Evolutionary conservation across 768 basidiomycete species (phyloP).

Genomic region (Rhizopogon vesiculosus): DNA sequence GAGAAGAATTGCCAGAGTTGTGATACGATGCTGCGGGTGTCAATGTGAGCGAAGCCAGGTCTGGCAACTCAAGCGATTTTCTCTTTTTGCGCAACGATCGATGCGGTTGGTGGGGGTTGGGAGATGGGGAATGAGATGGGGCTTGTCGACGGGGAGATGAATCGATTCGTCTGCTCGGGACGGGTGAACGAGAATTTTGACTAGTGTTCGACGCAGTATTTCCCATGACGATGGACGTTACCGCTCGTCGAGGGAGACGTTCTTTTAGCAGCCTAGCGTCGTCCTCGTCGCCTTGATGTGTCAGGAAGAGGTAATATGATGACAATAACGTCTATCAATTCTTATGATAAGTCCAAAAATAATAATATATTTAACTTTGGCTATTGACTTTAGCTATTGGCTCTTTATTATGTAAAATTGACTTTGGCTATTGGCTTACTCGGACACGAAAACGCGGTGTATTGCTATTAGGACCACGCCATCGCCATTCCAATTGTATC

Average conservation of each 20-base stretch:
- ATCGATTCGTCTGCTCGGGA: slow-evolving; percentile 22
- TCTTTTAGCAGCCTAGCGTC: slow-evolving; percentile 3
- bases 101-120: slow-evolving; percentile 43
- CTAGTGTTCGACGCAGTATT: slow-evolving; percentile 27
- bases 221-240: slow-evolving; percentile 25
- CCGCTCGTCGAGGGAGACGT: slow-evolving; percentile 9
- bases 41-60: slow-evolving; percentile 52
- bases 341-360: neutral
- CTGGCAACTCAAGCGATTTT: slow-evolving; percentile 71
- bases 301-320: slow-evolving; percentile 21
- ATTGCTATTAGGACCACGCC: neutral
- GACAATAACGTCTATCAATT: slow-evolving; percentile 5
- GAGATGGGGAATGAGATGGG: slow-evolving; percentile 33
- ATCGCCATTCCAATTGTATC: neutral
- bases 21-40: slow-evolving; percentile 36
- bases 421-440: no score
- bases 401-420: no score
- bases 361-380: slow-evolving; percentile 6
- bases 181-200: slow-evolving; percentile 23
- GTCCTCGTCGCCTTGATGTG: slow-evolving; percentile 23
- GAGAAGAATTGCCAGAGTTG: slow-evolving; percentile 34
- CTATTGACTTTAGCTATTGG: neutral
- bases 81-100: slow-evolving; percentile 63
- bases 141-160: slow-evolving; percentile 10
- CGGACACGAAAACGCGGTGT: no score